A percentile compares a stretch with the other conserved stretches of the same genome.
Conservation (phyloP, 352 stramenopile genomes). For the Pythium pyrilobum region DNA sequence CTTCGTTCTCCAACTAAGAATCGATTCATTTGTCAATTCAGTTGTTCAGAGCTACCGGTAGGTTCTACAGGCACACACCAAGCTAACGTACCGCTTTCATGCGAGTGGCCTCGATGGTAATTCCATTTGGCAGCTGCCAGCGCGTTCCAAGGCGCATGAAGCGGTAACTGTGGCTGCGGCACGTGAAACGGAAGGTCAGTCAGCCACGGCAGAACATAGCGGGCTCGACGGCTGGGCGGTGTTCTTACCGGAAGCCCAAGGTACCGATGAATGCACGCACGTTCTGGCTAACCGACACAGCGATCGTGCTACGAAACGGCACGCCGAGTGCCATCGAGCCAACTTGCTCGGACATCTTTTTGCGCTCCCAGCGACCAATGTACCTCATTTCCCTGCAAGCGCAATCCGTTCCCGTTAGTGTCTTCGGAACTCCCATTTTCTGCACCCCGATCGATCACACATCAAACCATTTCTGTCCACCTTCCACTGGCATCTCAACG, state of each 20-base stretch:
- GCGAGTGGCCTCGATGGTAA: constrained; percentile 77
- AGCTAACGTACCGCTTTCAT: constrained; percentile 79
- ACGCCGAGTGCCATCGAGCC: constrained; percentile 53
- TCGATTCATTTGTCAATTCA: background rate
- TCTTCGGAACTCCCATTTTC: background rate
- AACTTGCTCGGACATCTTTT: constrained; percentile 82
- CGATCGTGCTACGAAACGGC: constrained; percentile 78
- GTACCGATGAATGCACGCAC: constrained; percentile 67
- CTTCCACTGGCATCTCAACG: constrained; percentile 69
- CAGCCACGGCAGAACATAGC: no score
- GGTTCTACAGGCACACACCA: no score
- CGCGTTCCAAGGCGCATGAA: constrained; percentile 81
- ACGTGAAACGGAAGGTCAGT: background rate
- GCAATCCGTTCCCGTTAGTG: background rate
- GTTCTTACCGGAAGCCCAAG: constrained; percentile 79
- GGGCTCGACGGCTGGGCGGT: no score
- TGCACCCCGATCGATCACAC: background rate
- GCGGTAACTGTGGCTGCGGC: constrained; percentile 63
- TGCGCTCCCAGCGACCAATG: constrained; percentile 81
- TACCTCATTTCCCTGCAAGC: constrained; percentile 67
- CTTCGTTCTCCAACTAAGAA: constrained; percentile 77
- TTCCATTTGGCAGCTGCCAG: constrained; percentile 80
- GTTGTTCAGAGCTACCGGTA: no score
- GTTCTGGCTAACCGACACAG: constrained; percentile 79
- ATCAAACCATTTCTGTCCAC: constrained; percentile 72